Evolutionary conservation across 2,329 filamentous ascomycete genomes (phyloP).

Genomic region (Trichoderma sp.): DNA sequence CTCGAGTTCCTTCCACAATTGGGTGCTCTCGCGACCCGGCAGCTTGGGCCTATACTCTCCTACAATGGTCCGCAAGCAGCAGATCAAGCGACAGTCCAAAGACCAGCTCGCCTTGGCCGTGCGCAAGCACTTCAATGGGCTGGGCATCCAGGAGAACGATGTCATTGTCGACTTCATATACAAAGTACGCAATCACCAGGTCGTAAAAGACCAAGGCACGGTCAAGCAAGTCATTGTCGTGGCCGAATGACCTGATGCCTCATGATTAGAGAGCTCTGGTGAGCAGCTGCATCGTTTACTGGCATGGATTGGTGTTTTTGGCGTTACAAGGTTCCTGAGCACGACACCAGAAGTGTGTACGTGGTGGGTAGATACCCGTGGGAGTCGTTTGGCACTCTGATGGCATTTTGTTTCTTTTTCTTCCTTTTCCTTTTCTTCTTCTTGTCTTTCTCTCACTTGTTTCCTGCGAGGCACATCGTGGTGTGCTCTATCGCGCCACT

Average conservation of each 20-base stretch:
- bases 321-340: slow-evolving; percentile 10
- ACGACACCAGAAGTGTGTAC: slow-evolving; percentile 6
- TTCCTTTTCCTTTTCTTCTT: neutral
- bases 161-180: slow-evolving; percentile 78
- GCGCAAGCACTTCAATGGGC: slow-evolving; percentile 78
- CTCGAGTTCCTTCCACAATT: slow-evolving; percentile 59
- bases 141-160: slow-evolving; percentile 77
- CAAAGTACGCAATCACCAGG: slow-evolving; percentile 50
- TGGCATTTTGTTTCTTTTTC: neutral
- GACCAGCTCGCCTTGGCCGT: slow-evolving; percentile 70
- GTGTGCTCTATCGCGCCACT: slow-evolving; percentile 2
- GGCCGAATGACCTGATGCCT: neutral
- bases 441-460: neutral
- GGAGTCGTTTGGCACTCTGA: neutral
- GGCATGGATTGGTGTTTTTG: slow-evolving; percentile 18
- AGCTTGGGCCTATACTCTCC: slow-evolving; percentile 71
- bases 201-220: slow-evolving; percentile 27
- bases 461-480: neutral
- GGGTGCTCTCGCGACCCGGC: slow-evolving; percentile 57
- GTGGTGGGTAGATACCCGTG: slow-evolving; percentile 13
- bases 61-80: slow-evolving; percentile 67
- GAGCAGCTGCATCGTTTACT: neutral
- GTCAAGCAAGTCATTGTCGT: slow-evolving; percentile 24
- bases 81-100: slow-evolving; percentile 65
- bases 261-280: neutral